Evolutionary conservation across 2,329 filamentous ascomycete species (phyloP), one percentile per base, ranked within the genome.

Genomic region (Talaromyces amestolkiae): DNA sequence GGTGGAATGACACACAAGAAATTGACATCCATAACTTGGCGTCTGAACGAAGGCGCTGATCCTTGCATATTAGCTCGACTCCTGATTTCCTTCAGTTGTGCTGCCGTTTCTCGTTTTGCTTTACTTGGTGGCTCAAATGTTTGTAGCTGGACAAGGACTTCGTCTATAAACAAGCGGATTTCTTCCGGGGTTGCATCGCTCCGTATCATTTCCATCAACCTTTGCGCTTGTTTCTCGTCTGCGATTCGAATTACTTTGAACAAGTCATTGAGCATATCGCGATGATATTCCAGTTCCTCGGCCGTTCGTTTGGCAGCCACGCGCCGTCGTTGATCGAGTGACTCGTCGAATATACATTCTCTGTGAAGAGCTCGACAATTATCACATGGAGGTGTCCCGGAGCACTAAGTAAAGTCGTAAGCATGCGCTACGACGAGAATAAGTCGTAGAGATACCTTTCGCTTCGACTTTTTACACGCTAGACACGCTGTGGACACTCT

Each of bases 271-370:
- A 79, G 69, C 61, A 79, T 72, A 64, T 78, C 74, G 8, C 76
- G 77, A 63, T 78, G 76, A 59, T 79, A 77, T 58, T 71, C 72
- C 17, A 80, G 71, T 67, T 80, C 78, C 58, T 79, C 76, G 2
- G 78, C 72, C 3, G 77, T 79, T 9, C 77, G 72, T 65, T 79
- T 80, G 10, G 75, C 76, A 0, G 75, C 76, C 19, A 79, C 76
- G 19, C 78, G 75, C 3, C 77, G 76, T 11, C 78, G 74, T 9
- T 86, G 86, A 64, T 89, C 84, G 39, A 84, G 81, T 1, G 85
- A 85, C 72, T 86, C 84, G 71, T 90, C 87, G 72, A 88, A 84
- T 33, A 89, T 81, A 3, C 78, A 80, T 41, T 72, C 70, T 35
- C 74, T 69, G 24, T 73, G 72, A 59, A 75, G 77, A 35, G 74